Evolutionary conservation across 202 grass and related monocot species (phyloP), one percentile per base, ranked within the genome.

Genomic region (Schoenoplectus tabernaemontani): DNA sequence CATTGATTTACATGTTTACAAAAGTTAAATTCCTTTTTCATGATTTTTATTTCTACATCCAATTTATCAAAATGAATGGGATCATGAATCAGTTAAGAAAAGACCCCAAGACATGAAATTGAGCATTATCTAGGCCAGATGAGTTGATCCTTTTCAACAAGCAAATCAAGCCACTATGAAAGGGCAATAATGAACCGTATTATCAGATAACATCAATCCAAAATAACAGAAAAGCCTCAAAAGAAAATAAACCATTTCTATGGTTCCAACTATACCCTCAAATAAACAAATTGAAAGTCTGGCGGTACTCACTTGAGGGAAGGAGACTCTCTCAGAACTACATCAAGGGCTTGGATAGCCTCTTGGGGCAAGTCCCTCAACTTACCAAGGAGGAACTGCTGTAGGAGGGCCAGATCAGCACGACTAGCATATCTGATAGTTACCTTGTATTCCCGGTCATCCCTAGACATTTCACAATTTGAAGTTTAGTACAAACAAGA

Each of bases 341-440:
- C 81, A 69, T 93, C 94, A 32, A 97, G 86, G 5, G 77, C 91
- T 80, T 97, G 94, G 43, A 97, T 93, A 0, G 89, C 70, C 37
- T 93, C 85, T 37, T 93, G 87, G 0, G 89, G 87, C 0, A 74
- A 75, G 13, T 92, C 91, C 56, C 80, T 87, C 7, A 87, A 76
- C 30, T 3, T 78, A 24, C 82, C 77, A 7, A 5, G 0, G 1
- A 93, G 47, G 68, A 97, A 97, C 17, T 87, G 46, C 42, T 73
- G 82, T 10, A 97, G 80, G 43, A 86, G 74, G 60, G 86, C 64
- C 43, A 93, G 19, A 81, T 93, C 83, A 69, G 89, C 64, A 6
- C 74, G 46, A 9, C 77, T 67, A 0, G 65, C 93, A 22, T 76
- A 28, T 53, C 65, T 80, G 79, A 97, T 78, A 9, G 65, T 90